Evolutionary conservation across 768 basidiomycete species (phyloP).

Genomic region (Lyophyllum atratum): DNA sequence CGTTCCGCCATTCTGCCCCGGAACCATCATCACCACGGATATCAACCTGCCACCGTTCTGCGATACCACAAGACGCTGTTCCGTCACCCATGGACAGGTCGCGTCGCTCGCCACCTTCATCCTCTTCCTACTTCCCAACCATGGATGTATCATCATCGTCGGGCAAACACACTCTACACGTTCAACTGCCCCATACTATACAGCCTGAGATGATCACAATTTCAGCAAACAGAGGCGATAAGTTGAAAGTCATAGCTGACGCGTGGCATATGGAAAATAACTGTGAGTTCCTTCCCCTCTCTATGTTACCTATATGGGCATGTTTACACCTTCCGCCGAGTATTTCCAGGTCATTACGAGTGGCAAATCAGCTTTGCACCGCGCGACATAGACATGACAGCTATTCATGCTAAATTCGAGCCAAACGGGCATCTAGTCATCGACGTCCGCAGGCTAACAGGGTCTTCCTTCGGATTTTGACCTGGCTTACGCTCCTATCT

Average conservation of each 20-base stretch:
- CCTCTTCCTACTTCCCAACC: slow-evolving; percentile 36
- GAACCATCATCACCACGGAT: slow-evolving; percentile 19
- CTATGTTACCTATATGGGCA: background rate
- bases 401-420: slow-evolving; percentile 52
- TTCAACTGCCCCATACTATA: slow-evolving; percentile 48
- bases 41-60: slow-evolving; percentile 13
- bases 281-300: slow-evolving; percentile 42
- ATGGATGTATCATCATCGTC: slow-evolving; percentile 46
- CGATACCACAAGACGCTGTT: slow-evolving; percentile 9
- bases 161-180: slow-evolving; percentile 44
- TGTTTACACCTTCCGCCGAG: slow-evolving; percentile 1
- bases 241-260: slow-evolving; percentile 57
- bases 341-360: slow-evolving; percentile 54
- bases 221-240: slow-evolving; percentile 59
- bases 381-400: slow-evolving; percentile 54
- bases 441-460: slow-evolving; percentile 36
- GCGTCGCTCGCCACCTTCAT: slow-evolving; percentile 27
- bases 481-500: background rate
- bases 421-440: slow-evolving; percentile 48
- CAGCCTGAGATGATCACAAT: slow-evolving; percentile 67
- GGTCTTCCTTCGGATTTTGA: background rate
- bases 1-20: slow-evolving; percentile 17
- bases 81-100: slow-evolving; percentile 30
- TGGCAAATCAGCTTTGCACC: slow-evolving; percentile 60
- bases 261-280: slow-evolving; percentile 63